Evolutionary conservation across 805 yeast species (phyloP), one percentile per base, ranked within the genome.

Genomic region (Wilhelminamyces savonicus): DNA sequence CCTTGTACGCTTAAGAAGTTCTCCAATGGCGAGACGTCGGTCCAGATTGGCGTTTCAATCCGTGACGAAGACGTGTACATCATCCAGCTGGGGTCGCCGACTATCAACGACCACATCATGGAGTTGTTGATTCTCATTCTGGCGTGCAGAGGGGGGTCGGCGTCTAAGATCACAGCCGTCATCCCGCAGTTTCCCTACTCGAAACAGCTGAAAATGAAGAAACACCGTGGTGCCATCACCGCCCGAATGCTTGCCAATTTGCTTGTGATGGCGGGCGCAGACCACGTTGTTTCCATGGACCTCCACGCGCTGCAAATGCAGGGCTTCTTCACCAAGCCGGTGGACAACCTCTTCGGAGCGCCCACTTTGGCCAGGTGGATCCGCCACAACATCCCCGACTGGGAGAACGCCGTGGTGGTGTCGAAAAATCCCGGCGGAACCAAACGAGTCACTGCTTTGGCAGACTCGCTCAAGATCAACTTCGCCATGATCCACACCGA

Each of bases 351-450:
- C 36, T 87, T 86, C 50, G 97, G 97, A 16, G 96, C 95, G 3
- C 98, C 98, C 28, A 84, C 95, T 23, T 71, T 92, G 44, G 97
- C 96, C 17, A 75, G 84, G 46, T 92, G 98, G 98, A 90, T 92
- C 47, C 78, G 82, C 46, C 92, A 82, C 55, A 82, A 92, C 48
- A 81, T 92, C 28, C 78, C 79, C 21, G 86, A 90, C 51, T 86
- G 84, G 68, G 69, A 76, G 45, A 78, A 80, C 37, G 90, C 95
- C 2, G 98, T 94, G 16, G 94, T 92, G 31, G 98, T 92, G 9
- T 87, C 97, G n/a, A 92, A 92, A 56, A 92, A 92, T 60, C 97
- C 99, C 13, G 99, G 98, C 40, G 98, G 98, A 33, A 88, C 99
- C 13, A 92, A 92, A 56, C 75, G 98, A 43, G 99, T 92, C 31